These are phyloP conservation scores for Fusarium tricinctum DNA, from an alignment of 2,329 filamentous ascomycete species.

Conservation along the genomic window DNA sequence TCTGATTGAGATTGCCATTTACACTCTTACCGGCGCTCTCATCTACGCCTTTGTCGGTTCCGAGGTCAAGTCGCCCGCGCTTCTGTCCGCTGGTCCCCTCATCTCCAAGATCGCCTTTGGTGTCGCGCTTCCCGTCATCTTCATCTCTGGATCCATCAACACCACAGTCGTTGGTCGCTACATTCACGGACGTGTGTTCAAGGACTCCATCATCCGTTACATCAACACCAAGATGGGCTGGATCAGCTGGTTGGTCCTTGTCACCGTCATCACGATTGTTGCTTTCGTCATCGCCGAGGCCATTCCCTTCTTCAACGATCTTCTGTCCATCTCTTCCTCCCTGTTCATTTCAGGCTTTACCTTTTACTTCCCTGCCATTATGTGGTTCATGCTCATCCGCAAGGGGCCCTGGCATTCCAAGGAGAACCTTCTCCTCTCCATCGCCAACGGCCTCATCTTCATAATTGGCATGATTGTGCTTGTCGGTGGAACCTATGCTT, in stretches of 20 bases:
- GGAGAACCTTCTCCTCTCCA: constrained; percentile 49
- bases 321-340: constrained; percentile 69
- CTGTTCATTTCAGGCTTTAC: constrained; percentile 64
- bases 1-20: constrained; percentile 72
- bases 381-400: constrained; percentile 59
- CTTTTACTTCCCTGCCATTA: constrained; percentile 60
- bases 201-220: constrained; percentile 59
- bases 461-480: constrained; percentile 53
- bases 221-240: constrained; percentile 65
- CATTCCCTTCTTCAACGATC: constrained; percentile 79
- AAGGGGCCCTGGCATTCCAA: constrained; percentile 51
- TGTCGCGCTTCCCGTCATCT: constrained; percentile 78
- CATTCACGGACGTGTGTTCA: constrained; percentile 62
- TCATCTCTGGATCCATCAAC: constrained; percentile 81
- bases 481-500: constrained; percentile 54
- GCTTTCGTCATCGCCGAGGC: constrained; percentile 80
- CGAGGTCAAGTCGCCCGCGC: constrained; percentile 74
- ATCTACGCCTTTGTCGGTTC: constrained; percentile 78
- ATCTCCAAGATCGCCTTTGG: constrained; percentile 78
- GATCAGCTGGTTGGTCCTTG: constrained; percentile 71
- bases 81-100: constrained; percentile 72
- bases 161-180: constrained; percentile 63
- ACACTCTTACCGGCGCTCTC: constrained; percentile 75
- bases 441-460: constrained; percentile 49
- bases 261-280: constrained; percentile 69